Percentiles rank a stretch among this genome's conserved stretches.
phyloP scores from a whole-genome alignment of 2,329 filamentous ascomycete genomes.

The Penicillium griseofulvum region DNA sequence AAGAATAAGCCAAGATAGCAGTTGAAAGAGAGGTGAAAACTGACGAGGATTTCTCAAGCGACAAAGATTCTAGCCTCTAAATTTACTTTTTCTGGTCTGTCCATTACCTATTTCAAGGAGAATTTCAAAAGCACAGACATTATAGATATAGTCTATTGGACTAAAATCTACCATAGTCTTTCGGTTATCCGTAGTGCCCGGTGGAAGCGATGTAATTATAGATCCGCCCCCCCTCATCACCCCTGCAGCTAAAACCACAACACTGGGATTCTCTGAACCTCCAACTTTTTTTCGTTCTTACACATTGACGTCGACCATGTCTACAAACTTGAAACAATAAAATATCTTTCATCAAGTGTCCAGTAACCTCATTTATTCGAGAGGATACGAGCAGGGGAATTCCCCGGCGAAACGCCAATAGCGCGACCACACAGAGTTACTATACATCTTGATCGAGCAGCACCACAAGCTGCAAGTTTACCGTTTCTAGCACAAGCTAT shows the following conservation, averaged over 20 bases:
- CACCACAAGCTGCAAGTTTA: not conserved
- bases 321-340: not conserved
- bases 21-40: constrained; percentile 1
- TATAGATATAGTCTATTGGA: constrained; percentile 7
- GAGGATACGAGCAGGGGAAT: not conserved
- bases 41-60: not conserved
- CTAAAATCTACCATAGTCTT: constrained; percentile 4
- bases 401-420: not conserved
- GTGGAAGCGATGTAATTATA: constrained; percentile 29
- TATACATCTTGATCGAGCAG: not conserved
- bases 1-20: not conserved
- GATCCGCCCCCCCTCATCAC: constrained; percentile 22
- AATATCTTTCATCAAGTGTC: not conserved
- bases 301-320: constrained; percentile 8
- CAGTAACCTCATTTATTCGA: not conserved
- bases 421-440: not conserved
- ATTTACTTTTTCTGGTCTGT: not conserved
- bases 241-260: constrained; percentile 36
- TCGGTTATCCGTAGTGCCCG: constrained; percentile 6
- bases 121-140: constrained; percentile 11
- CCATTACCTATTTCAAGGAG: not conserved
- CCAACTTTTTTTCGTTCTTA: constrained; percentile 10
- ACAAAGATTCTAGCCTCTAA: not conserved
- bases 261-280: constrained; percentile 26
- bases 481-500: no score